A percentile compares a stretch with the other conserved stretches of the same genome.
Evolutionary conservation across 2,329 filamentous ascomycete species (phyloP).

Genomic region (Rasamsonia emersonii): DNA sequence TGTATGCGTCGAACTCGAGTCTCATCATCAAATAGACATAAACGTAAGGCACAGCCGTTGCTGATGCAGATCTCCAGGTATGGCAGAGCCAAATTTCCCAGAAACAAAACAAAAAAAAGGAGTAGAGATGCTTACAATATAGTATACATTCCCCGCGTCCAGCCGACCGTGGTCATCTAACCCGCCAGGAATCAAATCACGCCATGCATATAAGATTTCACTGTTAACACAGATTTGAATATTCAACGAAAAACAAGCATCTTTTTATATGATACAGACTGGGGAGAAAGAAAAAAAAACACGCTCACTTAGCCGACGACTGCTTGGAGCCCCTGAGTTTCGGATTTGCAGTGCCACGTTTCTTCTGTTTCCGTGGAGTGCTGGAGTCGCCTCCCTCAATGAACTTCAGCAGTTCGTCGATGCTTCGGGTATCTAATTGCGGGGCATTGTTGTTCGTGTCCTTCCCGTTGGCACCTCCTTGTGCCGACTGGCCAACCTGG

Average conservation of each 20-base stretch:
- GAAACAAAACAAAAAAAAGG: slow-evolving; percentile 15
- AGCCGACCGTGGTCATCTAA: slow-evolving; percentile 11
- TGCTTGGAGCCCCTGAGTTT: slow-evolving; percentile 37
- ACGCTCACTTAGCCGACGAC: slow-evolving; percentile 17
- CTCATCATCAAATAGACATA: too few relatives aligned
- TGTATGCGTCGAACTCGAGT: too few relatives aligned
- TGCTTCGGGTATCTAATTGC: slow-evolving; percentile 65
- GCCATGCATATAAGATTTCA: slow-evolving; percentile 12
- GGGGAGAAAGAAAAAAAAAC: slow-evolving; percentile 7
- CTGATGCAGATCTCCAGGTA: too few relatives aligned
- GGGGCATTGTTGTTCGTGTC: slow-evolving; percentile 29
- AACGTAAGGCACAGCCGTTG: too few relatives aligned
- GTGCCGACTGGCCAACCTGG: slow-evolving; percentile 51
- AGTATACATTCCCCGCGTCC: slow-evolving; percentile 9
- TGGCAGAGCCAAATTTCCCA: slow-evolving; percentile 3
- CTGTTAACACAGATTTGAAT: slow-evolving; percentile 14
- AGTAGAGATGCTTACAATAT: slow-evolving; percentile 29
- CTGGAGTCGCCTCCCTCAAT: slow-evolving; percentile 63
- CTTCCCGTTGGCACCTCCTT: slow-evolving; percentile 38
- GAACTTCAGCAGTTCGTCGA: slow-evolving; percentile 88
- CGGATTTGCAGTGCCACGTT: slow-evolving; percentile 35
- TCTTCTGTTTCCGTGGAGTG: slow-evolving; percentile 36
- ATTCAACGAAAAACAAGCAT: slow-evolving; percentile 7
- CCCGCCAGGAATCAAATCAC: slow-evolving; percentile 7
- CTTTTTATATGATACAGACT: slow-evolving; percentile 8